Base-by-base conservation (phyloP, 768 basidiomycete genomes). In the Tricholoma saponaceum region DNA sequence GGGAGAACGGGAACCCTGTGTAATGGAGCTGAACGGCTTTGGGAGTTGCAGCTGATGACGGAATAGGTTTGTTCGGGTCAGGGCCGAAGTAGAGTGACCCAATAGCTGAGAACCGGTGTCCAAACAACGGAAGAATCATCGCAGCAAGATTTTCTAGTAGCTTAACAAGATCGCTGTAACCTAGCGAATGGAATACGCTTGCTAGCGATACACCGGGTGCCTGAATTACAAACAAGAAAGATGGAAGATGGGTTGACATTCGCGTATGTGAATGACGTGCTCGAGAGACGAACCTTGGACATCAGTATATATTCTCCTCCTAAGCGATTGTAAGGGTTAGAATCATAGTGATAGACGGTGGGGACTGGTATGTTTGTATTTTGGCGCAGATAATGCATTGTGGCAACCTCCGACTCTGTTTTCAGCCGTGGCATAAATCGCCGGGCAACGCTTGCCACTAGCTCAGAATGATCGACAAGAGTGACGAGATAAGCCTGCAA, bases 301-400 rank as follows among this genome's bases (percentile, higher is more conserved):
- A 93, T 91, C 59, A 94, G 68, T 61, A 93, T 90, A 63, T 86
- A 93, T 70, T 94, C 92, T 18, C 89, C 88, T 0, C 90, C 92
- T 26, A 94, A 77, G 12, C 88, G 83, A 67, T 94, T 93, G 69
- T 83, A 90, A 8, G 90, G 91, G 65, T 92, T 92, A 0, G 90
- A 80, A 64, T 93, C 90, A 69, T 89, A 87, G 68, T 84, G 82
- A 59, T 87, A 89, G 4, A 94, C 83, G 28, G 73, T 78, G 0
- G 92, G 90, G 16, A 93, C 87, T 1, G 91, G 90, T 20, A 92
- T 76, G 55, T 74, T 71, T 4, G 89, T 89, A 61, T 83, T 78
- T 62, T 85, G 77, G 51, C 88, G 85, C 25, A 94, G 78, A 67
- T 86, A 93, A n/a, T 81, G 79, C 75, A 93, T 85, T 0, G 91